These are phyloP conservation scores for Dactylorhiza incarnata DNA, from an alignment of 106 monocot genomes.

Conservation along the genomic window DNA sequence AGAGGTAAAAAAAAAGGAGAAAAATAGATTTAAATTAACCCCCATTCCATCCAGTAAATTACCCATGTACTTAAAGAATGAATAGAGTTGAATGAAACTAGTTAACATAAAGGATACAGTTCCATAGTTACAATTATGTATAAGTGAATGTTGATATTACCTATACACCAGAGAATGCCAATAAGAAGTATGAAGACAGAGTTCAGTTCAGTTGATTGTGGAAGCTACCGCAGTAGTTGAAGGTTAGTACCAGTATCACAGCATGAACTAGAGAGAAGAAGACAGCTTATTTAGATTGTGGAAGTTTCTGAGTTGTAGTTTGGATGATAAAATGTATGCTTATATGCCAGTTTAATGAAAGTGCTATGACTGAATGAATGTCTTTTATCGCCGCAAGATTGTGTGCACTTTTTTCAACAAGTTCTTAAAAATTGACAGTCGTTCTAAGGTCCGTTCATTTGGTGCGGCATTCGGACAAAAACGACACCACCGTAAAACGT, in stretches of 20 bases:
- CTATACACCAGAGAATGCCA: neutral
- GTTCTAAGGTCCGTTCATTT: no score
- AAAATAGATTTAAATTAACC: neutral
- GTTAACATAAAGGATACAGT: neutral
- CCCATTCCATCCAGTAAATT: neutral
- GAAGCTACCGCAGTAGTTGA: neutral
- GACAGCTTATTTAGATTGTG: neutral
- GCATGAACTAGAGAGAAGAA: neutral
- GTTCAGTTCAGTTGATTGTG: neutral
- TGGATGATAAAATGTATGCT: no score
- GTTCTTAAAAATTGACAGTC: no score
- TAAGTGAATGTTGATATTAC: constrained; percentile 11
- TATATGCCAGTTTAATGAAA: no score
- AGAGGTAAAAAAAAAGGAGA: neutral
- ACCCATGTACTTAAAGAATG: neutral
- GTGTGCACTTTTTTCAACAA: no score
- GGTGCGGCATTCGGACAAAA: no score
- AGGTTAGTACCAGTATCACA: neutral
- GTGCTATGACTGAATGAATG: no score
- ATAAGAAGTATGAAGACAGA: neutral
- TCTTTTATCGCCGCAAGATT: no score
- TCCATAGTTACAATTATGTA: neutral
- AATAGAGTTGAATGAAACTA: neutral
- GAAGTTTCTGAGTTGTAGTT: no score
- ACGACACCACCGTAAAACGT: no score